These are phyloP conservation scores for Botryococcus braunii DNA, from an alignment of 163 green algal species.

Conservation along the genomic window DNA sequence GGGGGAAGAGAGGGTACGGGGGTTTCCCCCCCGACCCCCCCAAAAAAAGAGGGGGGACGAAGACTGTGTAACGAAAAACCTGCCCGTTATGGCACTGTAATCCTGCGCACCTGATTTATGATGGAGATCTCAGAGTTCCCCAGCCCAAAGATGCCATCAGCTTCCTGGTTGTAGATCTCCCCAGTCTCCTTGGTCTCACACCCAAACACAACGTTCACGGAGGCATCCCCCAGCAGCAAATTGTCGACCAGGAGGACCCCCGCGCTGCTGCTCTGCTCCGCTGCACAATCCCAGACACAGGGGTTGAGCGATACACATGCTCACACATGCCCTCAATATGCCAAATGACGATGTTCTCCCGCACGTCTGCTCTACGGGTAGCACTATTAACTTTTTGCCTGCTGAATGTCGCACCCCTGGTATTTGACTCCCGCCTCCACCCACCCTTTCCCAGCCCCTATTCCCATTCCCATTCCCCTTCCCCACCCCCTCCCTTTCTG, in stretches of 20 bases:
- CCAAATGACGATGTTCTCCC: background rate
- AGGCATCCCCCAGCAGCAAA: constrained; percentile 51
- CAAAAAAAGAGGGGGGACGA: too few species aligned
- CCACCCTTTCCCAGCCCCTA: too few species aligned
- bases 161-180: constrained; percentile 79
- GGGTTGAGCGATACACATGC: background rate
- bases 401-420: too few species aligned
- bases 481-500: too few species aligned
- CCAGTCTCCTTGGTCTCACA: constrained; percentile 86
- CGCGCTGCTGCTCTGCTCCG: constrained; percentile 71
- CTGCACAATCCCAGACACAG: constrained; percentile 30
- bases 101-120: constrained; percentile 54
- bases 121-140: constrained; percentile 69
- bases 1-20: too few species aligned
- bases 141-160: constrained; percentile 87
- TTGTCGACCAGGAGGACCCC: constrained; percentile 66
- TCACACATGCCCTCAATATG: too few species aligned
- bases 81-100: too few species aligned
- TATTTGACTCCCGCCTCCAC: too few species aligned
- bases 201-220: constrained; percentile 70
- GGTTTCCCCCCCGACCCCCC: too few species aligned
- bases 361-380: background rate
- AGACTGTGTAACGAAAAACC: too few species aligned
- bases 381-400: background rate
- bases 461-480: too few species aligned